Base-by-base conservation (phyloP, 2,329 filamentous ascomycete genomes). In the Nemania bipapillata region DNA sequence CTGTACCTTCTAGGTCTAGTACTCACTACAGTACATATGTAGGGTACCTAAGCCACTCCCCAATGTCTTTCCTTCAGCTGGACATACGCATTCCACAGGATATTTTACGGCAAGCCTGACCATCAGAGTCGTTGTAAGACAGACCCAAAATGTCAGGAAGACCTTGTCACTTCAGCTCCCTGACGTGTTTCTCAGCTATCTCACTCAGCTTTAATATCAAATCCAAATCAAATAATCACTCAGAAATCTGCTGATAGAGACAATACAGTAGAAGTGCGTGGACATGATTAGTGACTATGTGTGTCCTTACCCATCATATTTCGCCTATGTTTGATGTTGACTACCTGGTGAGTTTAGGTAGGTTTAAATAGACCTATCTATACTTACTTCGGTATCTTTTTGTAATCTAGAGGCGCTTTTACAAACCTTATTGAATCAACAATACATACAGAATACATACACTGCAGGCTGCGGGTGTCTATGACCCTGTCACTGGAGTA, bases 101-200 rank as follows among this genome's bases (percentile, higher is more conserved):
- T n/a, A n/a, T n/a, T n/a, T n/a, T n/a, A n/a, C n/a, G n/a, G n/a
- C n/a, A 28, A 26, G 47, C 7, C 47, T 24, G 47, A 50, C 40
- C 40, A n/a, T 45, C n/a, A 50, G 28, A 11, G 9, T 45, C 17
- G 20, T 50, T 50, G 47, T 50, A 11, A 52, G 58, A 57, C n/a
- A 52, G 58, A 57, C 35, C 12, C 24, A 26, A 47, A 42, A 1
- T 30, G 37, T 49, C 37, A 59, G 45, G 22, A 22, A 12, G 55
- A 63, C 35, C 11, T 12, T 22, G 28, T 28, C 15, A 12, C 26
- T 53, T 60, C 61, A 61, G 61, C 56, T 57, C 56, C 54, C 28
- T 4, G 28, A 47, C 42, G 17, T 12, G 32, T 52, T 24, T n/a
- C 37, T 60, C 65, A 68, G 61, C 55, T 61, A 52, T 65, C 62